These are phyloP conservation scores for Ophiostoma perfectum DNA, from an alignment of 2,329 filamentous ascomycete genomes.

Conservation along the genomic window DNA sequence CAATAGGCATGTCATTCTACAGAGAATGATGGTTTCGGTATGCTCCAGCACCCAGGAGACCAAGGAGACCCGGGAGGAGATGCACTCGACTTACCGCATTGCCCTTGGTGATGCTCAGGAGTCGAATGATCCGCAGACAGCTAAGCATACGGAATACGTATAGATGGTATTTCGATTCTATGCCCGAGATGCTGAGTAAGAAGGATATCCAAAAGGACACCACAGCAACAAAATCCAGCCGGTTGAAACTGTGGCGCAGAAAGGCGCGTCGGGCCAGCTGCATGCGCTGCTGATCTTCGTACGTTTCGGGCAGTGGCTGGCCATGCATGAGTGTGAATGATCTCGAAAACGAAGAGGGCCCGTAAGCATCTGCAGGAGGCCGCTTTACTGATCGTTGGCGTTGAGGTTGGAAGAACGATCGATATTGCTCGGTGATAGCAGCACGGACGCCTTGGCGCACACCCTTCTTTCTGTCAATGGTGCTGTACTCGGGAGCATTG, in stretches of 20 bases:
- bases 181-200: constrained; percentile 59
- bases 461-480: constrained; percentile 72
- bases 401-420: constrained; percentile 74
- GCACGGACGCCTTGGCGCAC: constrained; percentile 67
- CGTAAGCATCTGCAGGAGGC: constrained; percentile 39
- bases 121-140: constrained; percentile 82
- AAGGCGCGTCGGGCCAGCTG: constrained; percentile 89
- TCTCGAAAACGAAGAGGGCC: constrained; percentile 63
- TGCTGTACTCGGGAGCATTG: constrained; percentile 88
- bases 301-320: constrained; percentile 54
- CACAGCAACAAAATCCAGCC: constrained; percentile 89
- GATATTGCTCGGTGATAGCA: constrained; percentile 70
- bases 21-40: no score
- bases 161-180: constrained; percentile 66
- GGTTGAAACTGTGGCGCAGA: constrained; percentile 89
- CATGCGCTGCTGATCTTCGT: constrained; percentile 72
- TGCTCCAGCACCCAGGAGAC: neutral
- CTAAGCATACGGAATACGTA: constrained; percentile 96
- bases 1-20: no score
- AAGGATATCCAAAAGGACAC: constrained; percentile 95
- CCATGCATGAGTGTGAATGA: constrained; percentile 72
- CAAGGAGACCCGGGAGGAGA: neutral
- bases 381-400: constrained; percentile 62
- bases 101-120: constrained; percentile 88
- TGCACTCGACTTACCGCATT: constrained; percentile 61